Percentiles rank a stretch among this genome's conserved stretches.
Evolutionary conservation across 805 yeast species (phyloP).

Genomic region (Candida koratica): DNA sequence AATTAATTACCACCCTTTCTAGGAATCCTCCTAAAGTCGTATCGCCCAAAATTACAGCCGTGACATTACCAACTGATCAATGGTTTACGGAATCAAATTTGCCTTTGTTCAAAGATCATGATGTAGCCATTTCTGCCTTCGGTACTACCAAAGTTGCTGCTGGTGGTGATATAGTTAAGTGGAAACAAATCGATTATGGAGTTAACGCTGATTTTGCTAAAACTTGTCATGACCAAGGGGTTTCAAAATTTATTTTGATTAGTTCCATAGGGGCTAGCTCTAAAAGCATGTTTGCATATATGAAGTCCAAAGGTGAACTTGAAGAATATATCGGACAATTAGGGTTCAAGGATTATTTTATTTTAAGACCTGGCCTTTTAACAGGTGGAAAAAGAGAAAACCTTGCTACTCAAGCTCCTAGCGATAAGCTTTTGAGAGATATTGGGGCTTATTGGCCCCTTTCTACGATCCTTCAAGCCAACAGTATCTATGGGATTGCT

Average conservation of each 20-base stretch:
- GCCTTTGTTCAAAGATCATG: slow-evolving; percentile 16
- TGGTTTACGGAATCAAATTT: slow-evolving; percentile 5
- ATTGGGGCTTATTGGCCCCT: slow-evolving; percentile 7
- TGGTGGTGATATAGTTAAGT: slow-evolving; percentile 76
- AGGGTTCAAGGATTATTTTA: slow-evolving; percentile 66
- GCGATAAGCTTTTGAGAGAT: slow-evolving; percentile 1
- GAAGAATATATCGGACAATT: slow-evolving; percentile 64
- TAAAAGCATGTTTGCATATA: slow-evolving; percentile 56
- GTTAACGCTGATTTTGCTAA: slow-evolving; percentile 64
- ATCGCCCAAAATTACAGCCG: slow-evolving; percentile 30
- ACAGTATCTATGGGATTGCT: slow-evolving; percentile 1
- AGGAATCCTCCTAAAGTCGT: slow-evolving; percentile 42
- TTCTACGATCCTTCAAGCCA: background rate
- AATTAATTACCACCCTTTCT: slow-evolving; percentile 45
- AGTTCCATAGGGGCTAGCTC: slow-evolving; percentile 63
- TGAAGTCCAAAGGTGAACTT: slow-evolving; percentile 67
- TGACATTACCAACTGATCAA: slow-evolving; percentile 31
- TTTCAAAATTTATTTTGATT: slow-evolving; percentile 62
- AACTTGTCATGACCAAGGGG: slow-evolving; percentile 69
- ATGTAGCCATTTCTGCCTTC: slow-evolving; percentile 57
- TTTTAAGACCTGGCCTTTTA: slow-evolving; percentile 73
- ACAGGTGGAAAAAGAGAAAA: slow-evolving; percentile 59
- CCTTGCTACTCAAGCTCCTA: slow-evolving; percentile 16
- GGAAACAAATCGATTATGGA: slow-evolving; percentile 70
- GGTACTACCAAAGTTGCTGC: slow-evolving; percentile 75